Conservation (phyloP, 169 alveolate genomes). For the Fabrea salina region DNA sequence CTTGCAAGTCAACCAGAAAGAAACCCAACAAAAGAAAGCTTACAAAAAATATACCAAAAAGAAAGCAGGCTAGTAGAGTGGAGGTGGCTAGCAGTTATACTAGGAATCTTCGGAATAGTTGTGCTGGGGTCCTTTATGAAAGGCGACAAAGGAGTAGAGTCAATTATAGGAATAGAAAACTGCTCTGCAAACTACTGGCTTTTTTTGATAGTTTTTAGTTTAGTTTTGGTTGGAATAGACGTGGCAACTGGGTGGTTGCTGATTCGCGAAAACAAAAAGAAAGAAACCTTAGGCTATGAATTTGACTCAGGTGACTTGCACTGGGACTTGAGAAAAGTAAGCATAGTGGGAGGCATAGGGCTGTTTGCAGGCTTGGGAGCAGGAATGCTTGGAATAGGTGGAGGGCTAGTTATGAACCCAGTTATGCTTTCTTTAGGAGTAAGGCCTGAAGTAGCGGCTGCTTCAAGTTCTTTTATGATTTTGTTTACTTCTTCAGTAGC, state of each 20-base stretch:
- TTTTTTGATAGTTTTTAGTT: neutral
- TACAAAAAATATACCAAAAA: neutral
- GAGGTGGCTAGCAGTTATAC: neutral
- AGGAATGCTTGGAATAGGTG: conserved; percentile 10
- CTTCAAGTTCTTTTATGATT: conserved; percentile 15
- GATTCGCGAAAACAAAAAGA: neutral
- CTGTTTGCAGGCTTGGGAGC: neutral
- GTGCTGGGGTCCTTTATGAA: neutral
- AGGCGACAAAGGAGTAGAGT: neutral
- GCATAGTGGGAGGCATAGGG: neutral
- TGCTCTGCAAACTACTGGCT: neutral
- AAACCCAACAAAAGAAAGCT: too few relatives aligned
- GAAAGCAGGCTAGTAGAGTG: neutral
- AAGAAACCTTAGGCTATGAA: neutral
- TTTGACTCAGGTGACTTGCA: neutral
- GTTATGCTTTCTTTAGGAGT: neutral
- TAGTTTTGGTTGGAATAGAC: neutral
- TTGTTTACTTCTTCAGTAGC: neutral
- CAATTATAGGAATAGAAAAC: neutral
- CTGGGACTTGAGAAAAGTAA: neutral
- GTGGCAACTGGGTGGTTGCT: neutral
- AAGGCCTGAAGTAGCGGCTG: neutral
- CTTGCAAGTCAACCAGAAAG: too few relatives aligned
- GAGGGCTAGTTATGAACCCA: conserved; percentile 3
- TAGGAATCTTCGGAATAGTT: neutral